phyloP scores from a whole-genome alignment of 768 basidiomycete genomes.

The Kondoa subrosea region DNA sequence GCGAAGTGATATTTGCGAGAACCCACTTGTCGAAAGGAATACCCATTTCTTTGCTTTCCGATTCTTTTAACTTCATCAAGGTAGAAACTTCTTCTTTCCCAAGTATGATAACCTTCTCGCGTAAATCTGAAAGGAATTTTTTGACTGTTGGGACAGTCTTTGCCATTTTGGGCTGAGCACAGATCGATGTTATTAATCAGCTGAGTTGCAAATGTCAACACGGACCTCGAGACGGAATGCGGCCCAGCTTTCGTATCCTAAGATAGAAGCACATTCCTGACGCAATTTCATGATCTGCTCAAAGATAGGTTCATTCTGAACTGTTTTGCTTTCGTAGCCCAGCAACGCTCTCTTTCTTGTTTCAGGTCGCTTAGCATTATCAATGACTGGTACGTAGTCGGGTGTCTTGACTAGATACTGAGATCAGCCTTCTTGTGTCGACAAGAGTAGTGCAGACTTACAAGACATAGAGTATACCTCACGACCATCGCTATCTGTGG shows the following conservation, averaged over 20 bases:
- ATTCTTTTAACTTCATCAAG: constrained; percentile 56
- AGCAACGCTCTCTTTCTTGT: constrained; percentile 24
- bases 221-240: constrained; percentile 52
- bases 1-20: not conserved
- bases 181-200: not conserved
- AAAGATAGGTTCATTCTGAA: constrained; percentile 53
- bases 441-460: constrained; percentile 67
- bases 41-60: constrained; percentile 48
- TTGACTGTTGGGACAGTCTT: constrained; percentile 49
- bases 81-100: constrained; percentile 49
- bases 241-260: constrained; percentile 65
- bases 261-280: constrained; percentile 47
- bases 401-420: not conserved
- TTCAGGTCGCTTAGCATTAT: not conserved
- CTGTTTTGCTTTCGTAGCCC: constrained; percentile 51
- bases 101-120: constrained; percentile 54
- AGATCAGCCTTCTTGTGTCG: constrained; percentile 48
- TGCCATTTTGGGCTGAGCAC: constrained; percentile 24
- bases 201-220: not conserved
- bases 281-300: constrained; percentile 53
- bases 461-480: constrained; percentile 57
- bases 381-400: not conserved
- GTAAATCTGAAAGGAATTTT: constrained; percentile 59
- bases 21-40: constrained; percentile 54
- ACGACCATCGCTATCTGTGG: constrained; percentile 36